Conservation (phyloP, 2,329 filamentous ascomycete genomes). For the Botrytis cinerea region DNA sequence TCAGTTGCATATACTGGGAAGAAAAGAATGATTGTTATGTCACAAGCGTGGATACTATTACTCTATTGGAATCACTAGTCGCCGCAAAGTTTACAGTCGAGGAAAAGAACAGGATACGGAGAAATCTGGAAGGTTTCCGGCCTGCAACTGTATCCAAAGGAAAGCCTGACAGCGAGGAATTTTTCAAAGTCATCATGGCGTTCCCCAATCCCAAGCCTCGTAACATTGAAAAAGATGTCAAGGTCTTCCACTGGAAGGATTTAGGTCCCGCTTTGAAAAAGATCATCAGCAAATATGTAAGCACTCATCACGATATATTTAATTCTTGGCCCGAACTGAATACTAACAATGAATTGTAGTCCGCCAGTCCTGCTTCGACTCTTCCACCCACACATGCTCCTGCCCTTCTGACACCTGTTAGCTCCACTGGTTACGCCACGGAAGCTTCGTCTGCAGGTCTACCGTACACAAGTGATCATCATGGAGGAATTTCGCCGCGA, state of each 20-base stretch:
- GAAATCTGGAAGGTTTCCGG: constrained; percentile 92
- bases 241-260: constrained; percentile 97
- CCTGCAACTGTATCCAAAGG: constrained; percentile 92
- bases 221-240: constrained; percentile 99
- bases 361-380: constrained; percentile 41
- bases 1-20: constrained; percentile 97
- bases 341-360: constrained; percentile 34
- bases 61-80: constrained; percentile 88
- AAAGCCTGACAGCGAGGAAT: constrained; percentile 89
- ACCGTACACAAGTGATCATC: constrained; percentile 38
- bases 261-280: constrained; percentile 87
- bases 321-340: not conserved
- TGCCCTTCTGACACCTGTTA: constrained; percentile 40
- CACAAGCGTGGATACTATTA: constrained; percentile 95
- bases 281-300: constrained; percentile 90
- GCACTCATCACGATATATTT: constrained; percentile 22
- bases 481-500: constrained; percentile 39
- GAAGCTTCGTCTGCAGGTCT: constrained; percentile 37
- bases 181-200: constrained; percentile 99
- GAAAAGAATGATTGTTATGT: constrained; percentile 90
- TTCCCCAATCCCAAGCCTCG: constrained; percentile 93
- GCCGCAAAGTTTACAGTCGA: constrained; percentile 87
- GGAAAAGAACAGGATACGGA: constrained; percentile 96
- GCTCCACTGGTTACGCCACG: constrained; percentile 40
- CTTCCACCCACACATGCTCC: constrained; percentile 35